Conservation (phyloP, 2,329 filamentous ascomycete genomes). For the Capronia americana region DNA sequence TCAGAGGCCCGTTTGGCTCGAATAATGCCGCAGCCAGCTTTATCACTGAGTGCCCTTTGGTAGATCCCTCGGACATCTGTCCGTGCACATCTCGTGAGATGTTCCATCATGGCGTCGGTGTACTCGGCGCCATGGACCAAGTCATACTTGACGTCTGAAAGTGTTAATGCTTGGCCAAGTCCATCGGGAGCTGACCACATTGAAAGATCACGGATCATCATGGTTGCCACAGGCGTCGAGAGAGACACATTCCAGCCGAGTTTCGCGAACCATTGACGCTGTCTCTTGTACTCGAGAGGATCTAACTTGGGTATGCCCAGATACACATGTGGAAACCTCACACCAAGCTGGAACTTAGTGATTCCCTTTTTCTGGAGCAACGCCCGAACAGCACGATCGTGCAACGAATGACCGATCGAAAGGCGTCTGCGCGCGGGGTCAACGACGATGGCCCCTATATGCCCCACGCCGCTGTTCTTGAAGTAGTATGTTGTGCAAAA, state of each 20-base stretch:
- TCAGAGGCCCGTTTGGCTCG: slow-evolving; percentile 75
- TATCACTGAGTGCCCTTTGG: slow-evolving; percentile 73
- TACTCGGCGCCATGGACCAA: slow-evolving; percentile 82
- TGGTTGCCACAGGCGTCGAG: slow-evolving; percentile 70
- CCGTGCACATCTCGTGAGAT: slow-evolving; percentile 75
- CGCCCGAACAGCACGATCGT: slow-evolving; percentile 80
- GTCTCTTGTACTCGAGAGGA: slow-evolving; percentile 63
- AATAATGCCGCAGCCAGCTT: slow-evolving; percentile 78
- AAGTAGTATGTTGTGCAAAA: slow-evolving; percentile 90
- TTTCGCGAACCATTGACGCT: slow-evolving; percentile 84
- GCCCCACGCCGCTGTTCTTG: slow-evolving; percentile 71
- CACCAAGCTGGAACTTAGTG: slow-evolving; percentile 81
- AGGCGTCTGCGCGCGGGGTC: slow-evolving; percentile 84
- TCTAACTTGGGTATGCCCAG: slow-evolving; percentile 79
- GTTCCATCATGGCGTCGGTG: slow-evolving; percentile 73
- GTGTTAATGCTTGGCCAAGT: slow-evolving; percentile 73
- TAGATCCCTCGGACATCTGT: slow-evolving; percentile 83
- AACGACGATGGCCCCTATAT: slow-evolving; percentile 86
- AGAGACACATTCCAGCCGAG: slow-evolving; percentile 82
- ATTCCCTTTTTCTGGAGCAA: slow-evolving; percentile 74
- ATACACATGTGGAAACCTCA: slow-evolving; percentile 82
- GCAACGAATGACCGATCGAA: slow-evolving; percentile 87
- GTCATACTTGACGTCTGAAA: slow-evolving; percentile 78
- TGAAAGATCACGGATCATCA: slow-evolving; percentile 74
- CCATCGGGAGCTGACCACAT: slow-evolving; percentile 79